Conservation (phyloP, 2,329 filamentous ascomycete genomes). For the Simplicillium aogashimaense region DNA sequence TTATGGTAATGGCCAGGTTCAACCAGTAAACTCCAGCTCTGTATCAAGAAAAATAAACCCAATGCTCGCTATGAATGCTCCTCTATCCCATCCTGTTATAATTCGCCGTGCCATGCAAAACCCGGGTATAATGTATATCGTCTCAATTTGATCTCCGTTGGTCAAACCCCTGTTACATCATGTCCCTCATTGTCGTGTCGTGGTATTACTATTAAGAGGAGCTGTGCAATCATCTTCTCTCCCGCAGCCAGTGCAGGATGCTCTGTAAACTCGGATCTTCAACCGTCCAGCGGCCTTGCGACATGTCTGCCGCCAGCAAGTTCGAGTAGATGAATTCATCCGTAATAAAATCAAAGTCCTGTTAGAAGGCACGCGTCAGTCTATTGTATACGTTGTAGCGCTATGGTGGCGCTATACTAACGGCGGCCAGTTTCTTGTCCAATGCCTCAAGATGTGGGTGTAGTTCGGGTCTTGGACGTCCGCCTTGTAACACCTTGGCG, state of each 20-base stretch:
- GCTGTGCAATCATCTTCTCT: neutral
- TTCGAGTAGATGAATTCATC: conserved; percentile 50
- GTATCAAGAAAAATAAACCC: too few relatives aligned
- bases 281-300: conserved; percentile 50
- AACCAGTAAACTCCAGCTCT: too few relatives aligned
- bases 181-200: conserved; percentile 9
- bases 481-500: conserved; percentile 40
- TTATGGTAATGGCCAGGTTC: too few relatives aligned
- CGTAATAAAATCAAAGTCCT: conserved; percentile 49
- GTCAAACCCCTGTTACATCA: neutral
- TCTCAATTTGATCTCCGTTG: neutral
- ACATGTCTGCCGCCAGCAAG: conserved; percentile 40
- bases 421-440: conserved; percentile 46
- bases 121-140: too few relatives aligned
- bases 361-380: neutral
- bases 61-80: too few relatives aligned
- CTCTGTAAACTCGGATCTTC: conserved; percentile 50
- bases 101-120: too few relatives aligned
- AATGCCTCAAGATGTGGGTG: conserved; percentile 39
- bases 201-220: conserved; percentile 3
- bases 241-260: conserved; percentile 49
- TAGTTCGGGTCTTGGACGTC: conserved; percentile 34
- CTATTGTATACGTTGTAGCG: neutral
- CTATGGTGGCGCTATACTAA: conserved; percentile 24
- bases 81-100: too few relatives aligned